phyloP scores from a whole-genome alignment of 495 filamentous ascomycete species.

The Hypoxylon subgilvum region DNA sequence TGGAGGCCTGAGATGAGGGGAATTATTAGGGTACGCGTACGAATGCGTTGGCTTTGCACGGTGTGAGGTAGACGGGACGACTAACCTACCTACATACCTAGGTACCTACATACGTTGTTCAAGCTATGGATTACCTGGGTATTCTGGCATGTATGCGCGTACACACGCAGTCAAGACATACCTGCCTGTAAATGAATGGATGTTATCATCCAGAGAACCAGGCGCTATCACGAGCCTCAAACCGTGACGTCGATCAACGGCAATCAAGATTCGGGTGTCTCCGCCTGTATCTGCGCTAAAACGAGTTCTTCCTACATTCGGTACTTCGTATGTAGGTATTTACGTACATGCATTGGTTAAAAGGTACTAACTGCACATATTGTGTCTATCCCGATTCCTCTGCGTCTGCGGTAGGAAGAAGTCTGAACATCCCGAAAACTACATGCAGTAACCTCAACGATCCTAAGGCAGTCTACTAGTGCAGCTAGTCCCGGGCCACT shows the following conservation, averaged over 20 bases:
- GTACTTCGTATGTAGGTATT: not conserved
- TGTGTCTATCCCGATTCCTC: no score
- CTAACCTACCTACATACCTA: not conserved
- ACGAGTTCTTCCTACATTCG: not conserved
- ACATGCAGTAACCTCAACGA: no score
- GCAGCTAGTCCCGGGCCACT: conserved; percentile 5
- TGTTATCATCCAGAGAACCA: no score
- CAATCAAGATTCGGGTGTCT: not conserved
- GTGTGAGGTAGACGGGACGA: not conserved
- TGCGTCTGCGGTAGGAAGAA: no score
- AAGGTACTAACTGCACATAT: no score
- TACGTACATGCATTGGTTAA: no score
- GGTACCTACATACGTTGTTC: not conserved
- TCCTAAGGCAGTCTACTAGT: no score
- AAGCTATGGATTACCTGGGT: not conserved
- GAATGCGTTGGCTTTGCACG: conserved; percentile 3
- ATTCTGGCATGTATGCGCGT: not conserved
- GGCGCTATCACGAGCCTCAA: not conserved
- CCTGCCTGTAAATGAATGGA: no score
- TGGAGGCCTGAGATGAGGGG: no score
- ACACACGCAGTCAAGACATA: not conserved
- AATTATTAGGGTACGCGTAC: not conserved
- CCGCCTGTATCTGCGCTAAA: no score
- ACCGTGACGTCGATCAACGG: not conserved
- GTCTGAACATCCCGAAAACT: no score